Conservation (phyloP, 768 basidiomycete species). For the Hypholoma fasciculare region DNA sequence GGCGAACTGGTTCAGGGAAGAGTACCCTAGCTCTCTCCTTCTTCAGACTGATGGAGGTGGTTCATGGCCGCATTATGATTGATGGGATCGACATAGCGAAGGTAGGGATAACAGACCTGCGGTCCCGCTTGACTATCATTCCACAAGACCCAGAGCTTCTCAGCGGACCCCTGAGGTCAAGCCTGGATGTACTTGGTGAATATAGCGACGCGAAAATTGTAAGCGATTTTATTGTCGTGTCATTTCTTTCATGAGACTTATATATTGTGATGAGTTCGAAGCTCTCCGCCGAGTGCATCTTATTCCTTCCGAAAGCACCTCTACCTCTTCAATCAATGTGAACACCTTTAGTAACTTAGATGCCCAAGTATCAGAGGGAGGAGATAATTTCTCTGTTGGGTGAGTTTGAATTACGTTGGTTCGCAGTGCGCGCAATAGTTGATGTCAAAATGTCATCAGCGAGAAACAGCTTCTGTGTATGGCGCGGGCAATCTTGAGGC, state of each 20-base stretch:
- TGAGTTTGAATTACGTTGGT: neutral
- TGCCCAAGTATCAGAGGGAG: constrained; percentile 67
- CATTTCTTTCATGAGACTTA: constrained; percentile 18
- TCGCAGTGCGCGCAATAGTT: neutral
- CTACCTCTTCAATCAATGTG: constrained; percentile 51
- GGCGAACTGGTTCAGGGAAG: constrained; percentile 78
- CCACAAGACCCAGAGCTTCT: constrained; percentile 85
- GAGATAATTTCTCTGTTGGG: constrained; percentile 76
- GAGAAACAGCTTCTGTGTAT: constrained; percentile 88
- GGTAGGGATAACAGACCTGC: constrained; percentile 75
- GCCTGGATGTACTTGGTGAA: constrained; percentile 79
- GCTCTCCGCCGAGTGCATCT: constrained; percentile 80
- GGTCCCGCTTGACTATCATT: constrained; percentile 75
- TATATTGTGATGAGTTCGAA: constrained; percentile 54
- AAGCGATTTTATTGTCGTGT: constrained; percentile 18
- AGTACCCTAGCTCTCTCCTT: constrained; percentile 82
- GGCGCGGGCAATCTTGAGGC: constrained; percentile 78
- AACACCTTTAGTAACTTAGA: constrained; percentile 50
- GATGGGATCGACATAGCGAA: constrained; percentile 75
- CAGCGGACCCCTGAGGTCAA: constrained; percentile 73
- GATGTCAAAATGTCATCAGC: constrained; percentile 1
- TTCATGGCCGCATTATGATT: constrained; percentile 64
- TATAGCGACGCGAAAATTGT: constrained; percentile 80
- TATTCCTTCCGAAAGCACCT: constrained; percentile 58
- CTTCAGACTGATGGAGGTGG: constrained; percentile 82